phyloP scores from a whole-genome alignment of 164 flowering plant genomes.

The Vitis rupestris region DNA sequence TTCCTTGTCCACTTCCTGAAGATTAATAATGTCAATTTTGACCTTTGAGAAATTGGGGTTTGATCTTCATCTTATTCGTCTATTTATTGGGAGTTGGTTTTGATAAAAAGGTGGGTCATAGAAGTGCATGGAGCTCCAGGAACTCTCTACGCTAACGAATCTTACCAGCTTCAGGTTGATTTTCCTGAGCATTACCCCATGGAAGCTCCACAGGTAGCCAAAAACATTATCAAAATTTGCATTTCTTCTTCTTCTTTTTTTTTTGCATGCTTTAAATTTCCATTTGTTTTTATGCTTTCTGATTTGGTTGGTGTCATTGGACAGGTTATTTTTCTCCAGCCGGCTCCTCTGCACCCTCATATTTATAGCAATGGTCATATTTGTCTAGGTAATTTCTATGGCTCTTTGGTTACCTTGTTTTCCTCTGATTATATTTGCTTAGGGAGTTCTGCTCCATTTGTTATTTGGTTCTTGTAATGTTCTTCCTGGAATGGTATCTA shows the following conservation, averaged over 20 bases:
- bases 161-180: slow-evolving; percentile 84
- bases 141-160: slow-evolving; percentile 67
- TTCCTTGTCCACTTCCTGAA: slow-evolving; percentile 1
- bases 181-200: slow-evolving; percentile 93
- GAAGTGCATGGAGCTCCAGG: slow-evolving; percentile 84
- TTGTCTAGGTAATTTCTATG: slow-evolving; percentile 68
- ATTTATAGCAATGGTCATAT: slow-evolving; percentile 96
- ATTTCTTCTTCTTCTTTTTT: background rate
- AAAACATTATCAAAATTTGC: background rate
- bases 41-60: background rate
- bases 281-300: background rate
- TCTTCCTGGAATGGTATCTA: too few species aligned
- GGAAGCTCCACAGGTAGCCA: slow-evolving; percentile 89
- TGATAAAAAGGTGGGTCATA: slow-evolving; percentile 60
- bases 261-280: background rate
- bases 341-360: slow-evolving; percentile 94
- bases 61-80: background rate
- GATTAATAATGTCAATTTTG: background rate
- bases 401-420: background rate
- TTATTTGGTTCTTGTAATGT: background rate
- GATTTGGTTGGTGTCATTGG: background rate
- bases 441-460: background rate
- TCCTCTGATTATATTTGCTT: background rate
- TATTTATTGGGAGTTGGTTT: slow-evolving; percentile 2
- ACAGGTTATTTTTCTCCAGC: slow-evolving; percentile 81